phyloP scores from a whole-genome alignment of 768 basidiomycete species.

The Strobilomyces dryophilus region DNA sequence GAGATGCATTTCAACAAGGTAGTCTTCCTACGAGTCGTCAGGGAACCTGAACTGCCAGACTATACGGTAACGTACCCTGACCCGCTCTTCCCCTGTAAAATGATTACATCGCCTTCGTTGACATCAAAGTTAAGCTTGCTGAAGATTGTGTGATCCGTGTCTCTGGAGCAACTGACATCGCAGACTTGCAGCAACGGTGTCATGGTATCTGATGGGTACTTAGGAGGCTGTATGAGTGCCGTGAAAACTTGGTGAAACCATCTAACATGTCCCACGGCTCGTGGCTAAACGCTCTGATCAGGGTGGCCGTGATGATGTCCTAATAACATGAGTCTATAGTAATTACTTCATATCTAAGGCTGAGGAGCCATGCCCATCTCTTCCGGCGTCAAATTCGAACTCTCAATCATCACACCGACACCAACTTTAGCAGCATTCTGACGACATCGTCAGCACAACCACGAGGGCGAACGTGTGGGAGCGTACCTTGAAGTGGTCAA shows the following conservation, averaged over 20 bases:
- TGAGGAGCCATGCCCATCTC: slow-evolving; percentile 70
- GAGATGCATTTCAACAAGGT: slow-evolving; percentile 84
- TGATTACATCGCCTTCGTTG: slow-evolving; percentile 68
- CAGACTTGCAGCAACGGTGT: slow-evolving; percentile 47
- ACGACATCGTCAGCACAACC: neutral
- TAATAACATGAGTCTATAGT: slow-evolving; percentile 28
- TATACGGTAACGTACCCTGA: slow-evolving; percentile 46
- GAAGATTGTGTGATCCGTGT: slow-evolving; percentile 50
- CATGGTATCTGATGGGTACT: slow-evolving; percentile 3
- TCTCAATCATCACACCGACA: slow-evolving; percentile 97
- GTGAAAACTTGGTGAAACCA: neutral
- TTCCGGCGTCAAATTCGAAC: slow-evolving; percentile 72
- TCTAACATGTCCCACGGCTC: slow-evolving; percentile 16
- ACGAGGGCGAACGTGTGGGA: neutral
- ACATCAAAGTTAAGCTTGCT: slow-evolving; percentile 57
- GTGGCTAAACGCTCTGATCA: neutral
- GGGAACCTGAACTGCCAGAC: neutral
- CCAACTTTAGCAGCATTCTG: slow-evolving; percentile 94
- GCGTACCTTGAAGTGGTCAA: slow-evolving; percentile 95
- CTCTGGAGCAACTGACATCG: slow-evolving; percentile 46
- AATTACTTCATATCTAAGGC: slow-evolving; percentile 34
- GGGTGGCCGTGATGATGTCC: slow-evolving; percentile 20
- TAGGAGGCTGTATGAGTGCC: neutral
- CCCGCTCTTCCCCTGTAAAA: slow-evolving; percentile 79
- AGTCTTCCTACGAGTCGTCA: slow-evolving; percentile 44